Evolutionary conservation across 352 stramenopile genomes (phyloP), one percentile per base, ranked within the genome.

Genomic region (Aphanomyces cochlioides): DNA sequence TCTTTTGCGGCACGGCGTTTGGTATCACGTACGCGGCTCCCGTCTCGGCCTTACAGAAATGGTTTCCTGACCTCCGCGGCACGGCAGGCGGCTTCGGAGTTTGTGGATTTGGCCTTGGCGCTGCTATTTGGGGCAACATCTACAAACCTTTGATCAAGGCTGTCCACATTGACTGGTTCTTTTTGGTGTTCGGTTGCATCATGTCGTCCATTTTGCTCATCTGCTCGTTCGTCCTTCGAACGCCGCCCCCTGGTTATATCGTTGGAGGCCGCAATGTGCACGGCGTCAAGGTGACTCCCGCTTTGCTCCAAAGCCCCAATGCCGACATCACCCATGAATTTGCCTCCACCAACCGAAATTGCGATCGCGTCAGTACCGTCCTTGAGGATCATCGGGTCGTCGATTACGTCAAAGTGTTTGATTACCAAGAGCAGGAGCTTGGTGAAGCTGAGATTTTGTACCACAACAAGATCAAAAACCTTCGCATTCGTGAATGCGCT

Each of bases 1-100:
- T 91, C 63, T 79, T 87, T 58, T 77, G 74, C 47, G 82, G 82
- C 64, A 81, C 83, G 48, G 82, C 80, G 57, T 78, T 87, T 67
- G 82, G 79, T 0, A 77, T 91, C 53, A 85, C 77, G 78, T 91
- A 90, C 77, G 79, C 88, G 47, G 83, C 79, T 13, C 82, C 80
- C 3, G 82, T 90, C 0, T 81, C 79, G 34, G 82, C 81, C 6
- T 68, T 91, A 7, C 81, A 90, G 67, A 88, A 89, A 57, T 90
- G 84, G 83, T 90, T 89, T 72, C 83, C 83, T 0, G 83, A 90
- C 73, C 84, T 87, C 75, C 80, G 83, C 43, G 83, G 83, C 34
- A 86, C 80, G 2, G 82, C 82, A 19, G 80, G 79, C 28, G 82
- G 82, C 67, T 87, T 90, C 56, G 82, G 80, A 7, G 79, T 90